phyloP scores from a whole-genome alignment of 2,329 filamentous ascomycete genomes.

The Pyrenophora tritici-repentis region DNA sequence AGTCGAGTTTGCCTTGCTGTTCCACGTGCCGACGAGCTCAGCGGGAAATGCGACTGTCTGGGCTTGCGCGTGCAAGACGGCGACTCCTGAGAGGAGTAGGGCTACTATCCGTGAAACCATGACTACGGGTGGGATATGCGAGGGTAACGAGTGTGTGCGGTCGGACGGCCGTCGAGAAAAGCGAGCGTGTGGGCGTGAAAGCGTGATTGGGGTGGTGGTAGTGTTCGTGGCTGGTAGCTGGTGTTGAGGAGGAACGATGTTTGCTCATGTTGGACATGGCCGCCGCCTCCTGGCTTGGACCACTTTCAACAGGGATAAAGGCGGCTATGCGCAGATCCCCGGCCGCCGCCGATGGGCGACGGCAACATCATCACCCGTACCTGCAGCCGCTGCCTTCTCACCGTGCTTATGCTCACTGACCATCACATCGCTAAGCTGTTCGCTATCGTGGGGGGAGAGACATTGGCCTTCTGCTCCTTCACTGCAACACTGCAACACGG shows the following conservation, averaged over 20 bases:
- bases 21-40: conserved; percentile 71
- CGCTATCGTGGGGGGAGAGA: background rate
- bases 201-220: conserved; percentile 3
- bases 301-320: conserved; percentile 26
- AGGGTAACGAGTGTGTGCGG: conserved; percentile 17
- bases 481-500: background rate
- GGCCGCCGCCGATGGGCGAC: conserved; percentile 16
- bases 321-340: conserved; percentile 38
- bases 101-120: conserved; percentile 38
- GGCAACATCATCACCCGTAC: conserved; percentile 22
- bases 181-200: conserved; percentile 17
- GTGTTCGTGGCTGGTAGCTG: background rate
- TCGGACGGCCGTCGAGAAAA: conserved; percentile 9
- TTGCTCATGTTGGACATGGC: conserved; percentile 18
- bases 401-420: background rate
- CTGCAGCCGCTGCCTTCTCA: conserved; percentile 13
- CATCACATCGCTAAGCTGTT: background rate
- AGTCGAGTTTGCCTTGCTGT: conserved; percentile 70
- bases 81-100: conserved; percentile 44
- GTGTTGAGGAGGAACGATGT: conserved; percentile 16
- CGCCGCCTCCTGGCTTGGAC: conserved; percentile 20
- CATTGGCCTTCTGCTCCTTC: background rate
- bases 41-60: conserved; percentile 31
- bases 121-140: conserved; percentile 1
- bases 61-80: conserved; percentile 43